These are phyloP conservation scores for Lophiotrema nucula DNA, from an alignment of 495 filamentous ascomycete species.

Conservation along the genomic window DNA sequence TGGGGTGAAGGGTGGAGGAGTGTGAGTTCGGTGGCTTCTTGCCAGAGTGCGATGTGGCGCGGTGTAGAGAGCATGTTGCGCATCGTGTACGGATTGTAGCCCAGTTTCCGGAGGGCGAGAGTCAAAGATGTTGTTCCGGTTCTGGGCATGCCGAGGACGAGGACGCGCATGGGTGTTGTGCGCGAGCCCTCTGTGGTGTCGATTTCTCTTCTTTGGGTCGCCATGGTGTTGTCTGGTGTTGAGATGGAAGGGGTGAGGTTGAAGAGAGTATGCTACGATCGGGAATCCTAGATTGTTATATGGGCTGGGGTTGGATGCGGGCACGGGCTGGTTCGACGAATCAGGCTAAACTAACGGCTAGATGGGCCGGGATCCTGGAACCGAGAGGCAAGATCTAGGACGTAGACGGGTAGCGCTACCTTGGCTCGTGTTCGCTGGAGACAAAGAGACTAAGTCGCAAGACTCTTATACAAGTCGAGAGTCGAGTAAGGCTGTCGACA, in stretches of 20 bases:
- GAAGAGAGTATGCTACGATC: not conserved
- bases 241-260: not conserved
- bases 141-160: conserved; percentile 23
- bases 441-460: too few species aligned
- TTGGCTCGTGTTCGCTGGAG: too few species aligned
- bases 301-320: not conserved
- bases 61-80: conserved; percentile 2
- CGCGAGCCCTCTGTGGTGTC: conserved; percentile 7
- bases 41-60: conserved; percentile 2
- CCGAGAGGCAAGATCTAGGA: too few species aligned
- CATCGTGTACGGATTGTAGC: conserved; percentile 27
- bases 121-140: conserved; percentile 25
- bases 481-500: too few species aligned
- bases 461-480: too few species aligned
- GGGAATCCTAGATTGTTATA: not conserved
- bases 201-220: not conserved
- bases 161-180: conserved; percentile 25
- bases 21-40: conserved; percentile 9
- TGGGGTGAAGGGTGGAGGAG: not conserved
- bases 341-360: conserved; percentile 7
- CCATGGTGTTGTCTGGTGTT: not conserved
- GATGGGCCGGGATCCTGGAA: not conserved
- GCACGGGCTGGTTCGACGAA: not conserved
- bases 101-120: conserved; percentile 23
- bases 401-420: too few species aligned